Evolutionary conservation across 805 yeast genomes (phyloP).

Genomic region (Gaillardinia entomophila): DNA sequence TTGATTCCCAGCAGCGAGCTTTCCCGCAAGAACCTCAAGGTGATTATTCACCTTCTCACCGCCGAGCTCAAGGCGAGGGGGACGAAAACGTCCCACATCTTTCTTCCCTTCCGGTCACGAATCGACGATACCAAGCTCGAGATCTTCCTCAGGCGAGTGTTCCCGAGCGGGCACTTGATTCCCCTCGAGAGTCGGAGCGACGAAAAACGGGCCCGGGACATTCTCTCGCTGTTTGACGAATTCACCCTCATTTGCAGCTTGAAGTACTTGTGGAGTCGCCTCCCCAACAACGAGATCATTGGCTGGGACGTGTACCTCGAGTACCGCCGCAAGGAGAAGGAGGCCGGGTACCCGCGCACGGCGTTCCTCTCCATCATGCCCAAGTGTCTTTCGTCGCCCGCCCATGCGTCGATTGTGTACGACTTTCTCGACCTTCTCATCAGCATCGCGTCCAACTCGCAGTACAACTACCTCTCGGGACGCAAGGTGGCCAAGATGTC

Average conservation of each 20-base stretch:
- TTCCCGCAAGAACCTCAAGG: slow-evolving; percentile 60
- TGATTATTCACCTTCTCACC: slow-evolving; percentile 64
- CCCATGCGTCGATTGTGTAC: slow-evolving; percentile 85
- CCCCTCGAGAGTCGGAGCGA: slow-evolving; percentile 13
- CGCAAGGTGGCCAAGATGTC: slow-evolving; percentile 76
- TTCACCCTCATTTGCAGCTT: slow-evolving; percentile 67
- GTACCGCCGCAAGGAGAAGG: slow-evolving; percentile 59
- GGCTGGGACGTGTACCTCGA: slow-evolving; percentile 82
- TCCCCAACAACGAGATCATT: slow-evolving; percentile 72
- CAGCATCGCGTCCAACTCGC: slow-evolving; percentile 71
- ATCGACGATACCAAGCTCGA: slow-evolving; percentile 57
- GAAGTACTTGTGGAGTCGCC: slow-evolving; percentile 82
- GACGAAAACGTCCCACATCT: slow-evolving; percentile 63
- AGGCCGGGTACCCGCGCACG: slow-evolving; percentile 59
- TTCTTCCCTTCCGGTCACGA: slow-evolving; percentile 74
- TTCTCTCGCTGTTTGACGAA: slow-evolving; percentile 49
- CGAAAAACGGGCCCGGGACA: slow-evolving; percentile 32
- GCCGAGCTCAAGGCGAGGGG: slow-evolving; percentile 58
- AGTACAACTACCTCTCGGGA: slow-evolving; percentile 72
- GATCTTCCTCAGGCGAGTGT: slow-evolving; percentile 48
- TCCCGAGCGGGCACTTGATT: slow-evolving; percentile 51
- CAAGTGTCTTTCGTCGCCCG: slow-evolving; percentile 71
- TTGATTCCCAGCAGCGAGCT: slow-evolving; percentile 32
- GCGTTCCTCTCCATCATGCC: slow-evolving; percentile 84
- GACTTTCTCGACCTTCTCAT: slow-evolving; percentile 81